A percentile compares a stretch with the other conserved stretches of the same genome.
These are phyloP conservation scores for Thuidium tamariscinum DNA, from an alignment of 225 moss, liverwort and hornwort species.

Conservation along the genomic window DNA sequence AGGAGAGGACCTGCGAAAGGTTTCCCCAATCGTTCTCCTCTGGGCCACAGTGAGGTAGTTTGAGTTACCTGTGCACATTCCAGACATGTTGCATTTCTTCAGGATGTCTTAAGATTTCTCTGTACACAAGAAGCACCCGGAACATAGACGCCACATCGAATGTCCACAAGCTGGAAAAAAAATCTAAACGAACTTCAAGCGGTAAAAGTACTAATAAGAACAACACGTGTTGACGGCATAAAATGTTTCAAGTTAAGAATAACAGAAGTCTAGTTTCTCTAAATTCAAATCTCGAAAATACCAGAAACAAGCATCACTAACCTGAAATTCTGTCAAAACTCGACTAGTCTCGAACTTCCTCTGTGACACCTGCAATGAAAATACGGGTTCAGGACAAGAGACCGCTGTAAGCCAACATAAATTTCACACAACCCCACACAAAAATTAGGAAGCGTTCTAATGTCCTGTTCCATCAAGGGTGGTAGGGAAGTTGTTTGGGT, in stretches of 20 bases:
- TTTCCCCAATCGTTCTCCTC: constrained; percentile 38
- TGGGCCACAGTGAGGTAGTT: background rate
- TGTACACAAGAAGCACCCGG: background rate
- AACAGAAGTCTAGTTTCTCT: background rate
- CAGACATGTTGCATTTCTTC: constrained; percentile 22
- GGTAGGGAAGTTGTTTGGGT: background rate
- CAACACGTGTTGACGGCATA: background rate
- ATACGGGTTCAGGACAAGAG: background rate
- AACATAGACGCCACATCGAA: background rate
- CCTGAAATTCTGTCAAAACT: constrained; percentile 71
- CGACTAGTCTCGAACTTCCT: constrained; percentile 53
- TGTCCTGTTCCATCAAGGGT: background rate
- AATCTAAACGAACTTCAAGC: background rate
- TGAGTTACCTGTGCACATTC: constrained; percentile 8
- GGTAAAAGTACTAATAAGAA: background rate
- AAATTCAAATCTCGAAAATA: background rate
- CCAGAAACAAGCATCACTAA: background rate
- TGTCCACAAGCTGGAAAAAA: background rate
- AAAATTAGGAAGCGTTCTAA: background rate
- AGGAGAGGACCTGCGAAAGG: constrained; percentile 34
- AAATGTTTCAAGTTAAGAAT: background rate
- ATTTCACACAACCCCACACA: background rate
- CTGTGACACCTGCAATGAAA: constrained; percentile 37
- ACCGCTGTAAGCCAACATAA: background rate
- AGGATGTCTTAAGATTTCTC: background rate